Conservation (phyloP, 352 stramenopile genomes). For the Phytophthora hybrid region DNA sequence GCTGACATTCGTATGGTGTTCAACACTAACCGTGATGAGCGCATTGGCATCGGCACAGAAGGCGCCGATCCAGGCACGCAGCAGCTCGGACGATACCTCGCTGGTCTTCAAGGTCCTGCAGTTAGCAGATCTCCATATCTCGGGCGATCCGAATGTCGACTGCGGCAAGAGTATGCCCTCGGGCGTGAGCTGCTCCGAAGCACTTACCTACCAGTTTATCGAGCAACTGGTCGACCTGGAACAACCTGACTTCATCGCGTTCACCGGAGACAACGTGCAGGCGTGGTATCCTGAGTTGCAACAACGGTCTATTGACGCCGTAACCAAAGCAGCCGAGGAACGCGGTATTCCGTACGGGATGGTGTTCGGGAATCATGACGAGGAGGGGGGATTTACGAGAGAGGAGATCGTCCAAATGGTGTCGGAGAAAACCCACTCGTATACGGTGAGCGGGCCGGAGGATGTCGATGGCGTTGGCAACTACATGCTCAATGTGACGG, state of each 20-base stretch:
- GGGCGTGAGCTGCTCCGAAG: slow-evolving; percentile 51
- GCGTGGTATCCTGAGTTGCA: too few relatives aligned
- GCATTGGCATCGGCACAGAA: slow-evolving; percentile 16
- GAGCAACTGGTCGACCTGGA: slow-evolving; percentile 58
- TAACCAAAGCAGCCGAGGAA: slow-evolving; percentile 41
- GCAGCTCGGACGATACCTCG: slow-evolving; percentile 25
- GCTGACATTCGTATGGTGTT: too few relatives aligned
- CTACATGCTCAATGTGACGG: slow-evolving; percentile 58
- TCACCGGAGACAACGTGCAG: slow-evolving; percentile 64
- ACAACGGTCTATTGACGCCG: slow-evolving; percentile 36
- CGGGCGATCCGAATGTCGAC: slow-evolving; percentile 44
- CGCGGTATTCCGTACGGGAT: slow-evolving; percentile 61
- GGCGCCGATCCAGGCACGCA: slow-evolving; percentile 31
- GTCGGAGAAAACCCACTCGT: slow-evolving; percentile 49
- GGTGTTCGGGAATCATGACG: slow-evolving; percentile 72
- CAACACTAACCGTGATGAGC: too few relatives aligned
- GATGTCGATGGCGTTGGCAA: slow-evolving; percentile 57
- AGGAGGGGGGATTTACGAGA: slow-evolving; percentile 47
- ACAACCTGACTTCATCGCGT: slow-evolving; percentile 63
- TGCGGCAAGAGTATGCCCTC: slow-evolving; percentile 31
- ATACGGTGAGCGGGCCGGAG: slow-evolving; percentile 47
- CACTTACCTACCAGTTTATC: slow-evolving; percentile 54
- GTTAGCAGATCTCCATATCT: slow-evolving; percentile 62
- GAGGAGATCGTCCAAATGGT: slow-evolving; percentile 48
- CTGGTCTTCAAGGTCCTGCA: slow-evolving; percentile 67